Percentiles rank a stretch among this genome's conserved stretches.
These are phyloP conservation scores for Sarcodon aspratus DNA, from an alignment of 768 basidiomycete species.

Conservation along the genomic window DNA sequence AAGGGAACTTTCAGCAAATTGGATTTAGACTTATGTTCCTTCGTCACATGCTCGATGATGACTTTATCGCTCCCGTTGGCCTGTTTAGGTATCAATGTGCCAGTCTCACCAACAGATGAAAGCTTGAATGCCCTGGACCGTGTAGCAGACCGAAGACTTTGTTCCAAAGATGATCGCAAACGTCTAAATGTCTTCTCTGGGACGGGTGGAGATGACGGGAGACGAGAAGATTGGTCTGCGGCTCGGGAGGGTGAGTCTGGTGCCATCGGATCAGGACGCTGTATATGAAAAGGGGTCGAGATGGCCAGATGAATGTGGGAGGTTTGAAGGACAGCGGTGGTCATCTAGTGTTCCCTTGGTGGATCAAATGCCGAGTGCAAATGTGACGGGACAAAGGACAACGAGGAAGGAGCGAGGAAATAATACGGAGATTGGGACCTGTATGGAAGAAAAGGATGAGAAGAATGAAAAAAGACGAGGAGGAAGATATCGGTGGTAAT, in stretches of 20 bases:
- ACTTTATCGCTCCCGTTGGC: slow-evolving; percentile 33
- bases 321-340: slow-evolving; percentile 27
- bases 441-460: not conserved
- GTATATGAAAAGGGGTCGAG: slow-evolving; percentile 35
- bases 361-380: slow-evolving; percentile 2
- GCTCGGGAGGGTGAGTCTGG: slow-evolving; percentile 19
- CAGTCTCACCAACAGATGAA: slow-evolving; percentile 26
- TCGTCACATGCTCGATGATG: slow-evolving; percentile 21
- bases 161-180: slow-evolving; percentile 55
- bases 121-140: slow-evolving; percentile 26
- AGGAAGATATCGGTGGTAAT: not conserved
- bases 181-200: slow-evolving; percentile 46
- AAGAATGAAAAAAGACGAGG: not conserved
- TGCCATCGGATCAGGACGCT: slow-evolving; percentile 19
- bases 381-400: not conserved
- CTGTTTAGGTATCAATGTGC: slow-evolving; percentile 24
- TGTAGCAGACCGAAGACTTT: slow-evolving; percentile 53
- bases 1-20: slow-evolving; percentile 43
- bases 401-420: not conserved
- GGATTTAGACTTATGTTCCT: slow-evolving; percentile 28
- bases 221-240: slow-evolving; percentile 14
- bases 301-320: slow-evolving; percentile 24
- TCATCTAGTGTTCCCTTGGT: slow-evolving; percentile 23
- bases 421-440: not conserved
- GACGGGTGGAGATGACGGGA: slow-evolving; percentile 16